Percentiles rank a stretch among this genome's conserved stretches.
Evolutionary conservation across 257 asterid genomes (phyloP).

Genomic region (Thymus quinquecostatus): DNA sequence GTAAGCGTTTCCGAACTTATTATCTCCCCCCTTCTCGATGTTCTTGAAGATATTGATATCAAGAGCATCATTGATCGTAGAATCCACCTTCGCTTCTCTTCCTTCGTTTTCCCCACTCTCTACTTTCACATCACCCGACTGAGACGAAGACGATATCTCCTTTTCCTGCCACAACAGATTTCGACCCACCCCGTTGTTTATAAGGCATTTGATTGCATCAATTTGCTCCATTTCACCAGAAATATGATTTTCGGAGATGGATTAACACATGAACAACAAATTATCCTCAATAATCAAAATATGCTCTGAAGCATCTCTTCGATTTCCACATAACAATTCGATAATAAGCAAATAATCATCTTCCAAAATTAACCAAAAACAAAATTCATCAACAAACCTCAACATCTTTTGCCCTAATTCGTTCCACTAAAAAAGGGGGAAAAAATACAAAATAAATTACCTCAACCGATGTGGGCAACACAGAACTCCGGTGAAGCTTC

Average conservation of each 20-base stretch:
- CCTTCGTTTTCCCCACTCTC: constrained; percentile 31
- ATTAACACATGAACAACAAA: background rate
- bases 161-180: constrained; percentile 50
- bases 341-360: constrained; percentile 9
- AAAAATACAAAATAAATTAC: constrained; percentile 33
- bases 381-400: background rate
- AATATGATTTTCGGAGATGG: background rate
- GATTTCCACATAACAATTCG: background rate
- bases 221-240: background rate
- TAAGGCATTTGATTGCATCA: background rate
- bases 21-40: constrained; percentile 30
- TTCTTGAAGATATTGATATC: constrained; percentile 51
- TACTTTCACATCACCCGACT: constrained; percentile 34
- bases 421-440: background rate
- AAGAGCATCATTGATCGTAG: constrained; percentile 53
- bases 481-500: constrained; percentile 64
- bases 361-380: background rate
- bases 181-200: background rate
- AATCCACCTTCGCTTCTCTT: constrained; percentile 34
- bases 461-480: constrained; percentile 51
- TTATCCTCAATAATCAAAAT: background rate
- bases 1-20: constrained; percentile 18
- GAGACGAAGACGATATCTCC: constrained; percentile 34
- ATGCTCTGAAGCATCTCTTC: background rate
- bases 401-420: background rate